phyloP scores from a whole-genome alignment of 768 basidiomycete genomes.

The Pleurotus cornucopiae region DNA sequence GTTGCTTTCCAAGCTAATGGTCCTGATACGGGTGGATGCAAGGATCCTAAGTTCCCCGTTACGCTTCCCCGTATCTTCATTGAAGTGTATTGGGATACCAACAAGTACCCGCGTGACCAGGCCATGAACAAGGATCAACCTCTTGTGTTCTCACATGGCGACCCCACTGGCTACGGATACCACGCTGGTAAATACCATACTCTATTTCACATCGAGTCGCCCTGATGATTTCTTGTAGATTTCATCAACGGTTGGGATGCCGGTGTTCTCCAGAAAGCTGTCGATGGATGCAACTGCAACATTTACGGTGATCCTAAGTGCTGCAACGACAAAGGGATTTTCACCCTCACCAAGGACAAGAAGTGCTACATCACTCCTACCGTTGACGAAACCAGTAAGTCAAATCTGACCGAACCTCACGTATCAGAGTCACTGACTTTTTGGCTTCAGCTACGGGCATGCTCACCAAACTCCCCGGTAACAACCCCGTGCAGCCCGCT shows the following conservation, averaged over 20 bases:
- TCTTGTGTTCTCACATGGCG: conserved; percentile 55
- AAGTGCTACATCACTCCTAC: conserved; percentile 41
- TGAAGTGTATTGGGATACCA: conserved; percentile 44
- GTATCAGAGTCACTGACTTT: conserved; percentile 8
- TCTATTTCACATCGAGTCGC: background rate
- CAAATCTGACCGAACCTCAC: background rate
- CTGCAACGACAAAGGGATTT: conserved; percentile 41
- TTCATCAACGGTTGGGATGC: conserved; percentile 61
- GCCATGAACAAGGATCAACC: conserved; percentile 47
- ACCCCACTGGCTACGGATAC: conserved; percentile 60
- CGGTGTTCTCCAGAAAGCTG: conserved; percentile 48
- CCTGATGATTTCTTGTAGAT: conserved; percentile 23
- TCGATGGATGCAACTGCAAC: conserved; percentile 50
- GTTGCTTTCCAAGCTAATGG: conserved; percentile 35
- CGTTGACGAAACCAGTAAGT: conserved; percentile 43
- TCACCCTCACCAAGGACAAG: conserved; percentile 34
- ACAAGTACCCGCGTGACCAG: conserved; percentile 32
- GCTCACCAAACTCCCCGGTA: conserved; percentile 43
- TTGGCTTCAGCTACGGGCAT: conserved; percentile 38
- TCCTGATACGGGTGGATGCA: conserved; percentile 36
- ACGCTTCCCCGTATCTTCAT: conserved; percentile 40
- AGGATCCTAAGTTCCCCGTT: conserved; percentile 29
- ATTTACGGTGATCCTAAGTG: conserved; percentile 39
- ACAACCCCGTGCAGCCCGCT: conserved; percentile 44
- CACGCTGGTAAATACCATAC: conserved; percentile 39